Percentiles rank a stretch among this genome's conserved stretches.
phyloP scores from a whole-genome alignment of 1,284 basidiomycete genomes.

The Mycosarcoma mackinlayi region DNA sequence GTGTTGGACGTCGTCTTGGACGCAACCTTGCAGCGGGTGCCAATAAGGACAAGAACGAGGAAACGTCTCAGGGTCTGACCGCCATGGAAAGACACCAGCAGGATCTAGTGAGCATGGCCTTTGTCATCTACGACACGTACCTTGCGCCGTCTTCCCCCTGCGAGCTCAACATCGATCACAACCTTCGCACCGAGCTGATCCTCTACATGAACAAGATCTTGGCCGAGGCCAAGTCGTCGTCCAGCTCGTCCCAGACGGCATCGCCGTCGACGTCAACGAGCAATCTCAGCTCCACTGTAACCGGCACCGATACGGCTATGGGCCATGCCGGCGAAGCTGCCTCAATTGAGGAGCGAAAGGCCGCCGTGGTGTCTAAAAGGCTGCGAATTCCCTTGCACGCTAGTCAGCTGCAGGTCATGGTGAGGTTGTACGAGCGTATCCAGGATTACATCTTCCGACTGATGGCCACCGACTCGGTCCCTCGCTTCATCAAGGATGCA shows the following conservation, averaged over 20 bases:
- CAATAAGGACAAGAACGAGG: slow-evolving; percentile 30
- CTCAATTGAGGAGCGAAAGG: slow-evolving; percentile 74
- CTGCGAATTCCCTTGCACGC: slow-evolving; percentile 58
- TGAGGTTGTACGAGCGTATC: slow-evolving; percentile 92
- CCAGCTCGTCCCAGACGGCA: slow-evolving; percentile 9
- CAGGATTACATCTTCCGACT: slow-evolving; percentile 95
- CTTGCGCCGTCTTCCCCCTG: slow-evolving; percentile 92
- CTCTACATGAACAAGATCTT: slow-evolving; percentile 80
- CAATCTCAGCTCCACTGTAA: slow-evolving; percentile 17
- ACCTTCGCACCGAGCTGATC: slow-evolving; percentile 90
- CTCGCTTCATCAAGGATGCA: slow-evolving; percentile 69
- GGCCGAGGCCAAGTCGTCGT: slow-evolving; percentile 45
- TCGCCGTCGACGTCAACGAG: slow-evolving; percentile 36
- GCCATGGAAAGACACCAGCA: slow-evolving; percentile 98
- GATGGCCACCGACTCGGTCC: slow-evolving; percentile 97
- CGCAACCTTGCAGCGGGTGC: slow-evolving; percentile 70
- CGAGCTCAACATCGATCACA: slow-evolving; percentile 98
- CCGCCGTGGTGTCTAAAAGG: slow-evolving; percentile 42
- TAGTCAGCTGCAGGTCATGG: slow-evolving; percentile 90
- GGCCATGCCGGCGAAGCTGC: slow-evolving; percentile 14
- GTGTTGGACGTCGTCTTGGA: slow-evolving; percentile 74
- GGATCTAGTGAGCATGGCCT: slow-evolving; percentile 90
- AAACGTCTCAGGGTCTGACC: slow-evolving; percentile 41
- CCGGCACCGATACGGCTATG: slow-evolving; percentile 17
- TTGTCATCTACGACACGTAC: slow-evolving; percentile 93